These are phyloP conservation scores for Boletus rufocinnamomeus DNA, from an alignment of 768 basidiomycete species.

Conservation along the genomic window DNA sequence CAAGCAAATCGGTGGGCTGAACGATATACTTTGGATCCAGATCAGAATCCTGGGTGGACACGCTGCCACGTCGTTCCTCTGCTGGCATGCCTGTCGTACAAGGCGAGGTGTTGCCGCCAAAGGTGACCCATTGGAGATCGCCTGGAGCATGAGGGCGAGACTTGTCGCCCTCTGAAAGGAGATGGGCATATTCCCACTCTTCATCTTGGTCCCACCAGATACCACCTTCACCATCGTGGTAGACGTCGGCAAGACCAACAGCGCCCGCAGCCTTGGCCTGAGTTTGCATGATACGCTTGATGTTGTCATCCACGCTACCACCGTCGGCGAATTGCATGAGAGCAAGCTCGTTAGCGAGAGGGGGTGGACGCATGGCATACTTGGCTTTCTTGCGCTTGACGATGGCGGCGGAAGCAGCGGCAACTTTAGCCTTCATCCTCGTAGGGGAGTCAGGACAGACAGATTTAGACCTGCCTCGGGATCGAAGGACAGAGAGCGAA, in stretches of 20 bases:
- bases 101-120: slow-evolving; percentile 34
- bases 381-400: slow-evolving; percentile 55
- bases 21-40: slow-evolving; percentile 53
- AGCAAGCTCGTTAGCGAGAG: slow-evolving; percentile 65
- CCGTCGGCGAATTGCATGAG: slow-evolving; percentile 72
- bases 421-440: slow-evolving; percentile 23
- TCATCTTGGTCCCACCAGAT: slow-evolving; percentile 76
- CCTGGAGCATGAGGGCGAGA: slow-evolving; percentile 26
- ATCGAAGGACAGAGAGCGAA: slow-evolving; percentile 52
- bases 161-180: slow-evolving; percentile 46
- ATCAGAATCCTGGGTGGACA: slow-evolving; percentile 56
- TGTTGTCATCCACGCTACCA: slow-evolving; percentile 56
- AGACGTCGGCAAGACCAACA: slow-evolving; percentile 48
- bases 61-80: slow-evolving; percentile 45
- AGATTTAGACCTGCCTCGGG: slow-evolving; percentile 42
- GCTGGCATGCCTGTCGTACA: slow-evolving; percentile 3
- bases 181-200: slow-evolving; percentile 65
- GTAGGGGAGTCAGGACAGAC: slow-evolving; percentile 30
- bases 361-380: slow-evolving; percentile 46
- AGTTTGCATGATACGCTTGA: slow-evolving; percentile 53
- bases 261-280: slow-evolving; percentile 50
- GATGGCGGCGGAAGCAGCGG: slow-evolving; percentile 34
- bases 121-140: slow-evolving; percentile 48
- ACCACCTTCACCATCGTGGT: slow-evolving; percentile 60
- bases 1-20: slow-evolving; percentile 34